Conservation (phyloP, 2,329 filamentous ascomycete species). For the Akanthomyces muscarius region DNA sequence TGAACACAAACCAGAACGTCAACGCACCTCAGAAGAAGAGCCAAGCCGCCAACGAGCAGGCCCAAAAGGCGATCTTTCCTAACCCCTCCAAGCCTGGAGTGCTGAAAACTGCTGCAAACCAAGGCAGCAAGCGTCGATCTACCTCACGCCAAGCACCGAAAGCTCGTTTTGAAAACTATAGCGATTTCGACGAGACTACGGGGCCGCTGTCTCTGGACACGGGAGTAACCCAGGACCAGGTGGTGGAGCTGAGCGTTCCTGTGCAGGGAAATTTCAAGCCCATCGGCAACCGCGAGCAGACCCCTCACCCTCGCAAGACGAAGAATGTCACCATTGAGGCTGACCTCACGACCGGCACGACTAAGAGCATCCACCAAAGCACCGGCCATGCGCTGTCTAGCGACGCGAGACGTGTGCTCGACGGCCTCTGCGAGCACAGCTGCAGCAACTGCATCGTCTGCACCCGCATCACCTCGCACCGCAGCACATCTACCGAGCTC, state of each 20-base stretch:
- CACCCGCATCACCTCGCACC: conserved; percentile 47
- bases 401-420: conserved; percentile 50
- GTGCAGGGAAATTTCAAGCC: conserved; percentile 23
- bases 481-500: conserved; percentile 35
- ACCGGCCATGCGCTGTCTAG: conserved; percentile 46
- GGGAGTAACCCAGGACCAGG: conserved; percentile 31
- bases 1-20: conserved; percentile 28
- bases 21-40: conserved; percentile 25
- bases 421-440: conserved; percentile 51
- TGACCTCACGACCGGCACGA: conserved; percentile 15
- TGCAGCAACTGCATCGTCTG: conserved; percentile 56
- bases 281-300: conserved; percentile 20
- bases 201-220: conserved; percentile 32
- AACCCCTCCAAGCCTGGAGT: conserved; percentile 34
- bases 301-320: conserved; percentile 21
- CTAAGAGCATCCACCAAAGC: conserved; percentile 21
- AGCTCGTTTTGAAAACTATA: conserved; percentile 26
- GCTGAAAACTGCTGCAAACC: conserved; percentile 33
- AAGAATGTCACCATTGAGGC: conserved; percentile 10
- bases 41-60: conserved; percentile 26
- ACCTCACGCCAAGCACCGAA: conserved; percentile 23
- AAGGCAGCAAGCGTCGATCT: conserved; percentile 39
- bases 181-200: conserved; percentile 34
- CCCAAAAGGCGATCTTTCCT: conserved; percentile 40
- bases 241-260: conserved; percentile 30